These are phyloP conservation scores for Diaporthe capsici DNA, from an alignment of 2,329 filamentous ascomycete genomes.

Conservation along the genomic window DNA sequence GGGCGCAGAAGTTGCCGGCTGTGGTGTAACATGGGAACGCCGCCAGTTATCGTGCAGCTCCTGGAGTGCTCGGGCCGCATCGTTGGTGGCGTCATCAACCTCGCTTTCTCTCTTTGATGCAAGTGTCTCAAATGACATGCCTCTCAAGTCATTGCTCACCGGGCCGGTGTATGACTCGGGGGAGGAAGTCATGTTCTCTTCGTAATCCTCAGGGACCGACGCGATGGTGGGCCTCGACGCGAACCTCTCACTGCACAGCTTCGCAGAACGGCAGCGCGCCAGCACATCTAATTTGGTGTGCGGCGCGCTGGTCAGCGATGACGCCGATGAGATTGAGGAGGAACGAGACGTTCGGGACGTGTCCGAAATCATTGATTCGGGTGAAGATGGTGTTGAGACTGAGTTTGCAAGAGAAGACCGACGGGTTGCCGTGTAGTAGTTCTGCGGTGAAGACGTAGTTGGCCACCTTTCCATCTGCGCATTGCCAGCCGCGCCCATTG, in stretches of 20 bases:
- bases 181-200: slow-evolving; percentile 66
- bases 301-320: slow-evolving; percentile 73
- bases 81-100: slow-evolving; percentile 64
- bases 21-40: slow-evolving; percentile 46
- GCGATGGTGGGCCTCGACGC: slow-evolving; percentile 67
- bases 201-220: slow-evolving; percentile 70
- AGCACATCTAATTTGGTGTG: slow-evolving; percentile 70
- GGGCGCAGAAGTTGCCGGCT: slow-evolving; percentile 53
- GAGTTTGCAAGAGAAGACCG: slow-evolving; percentile 76
- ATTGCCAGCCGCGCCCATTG: slow-evolving; percentile 69
- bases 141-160: slow-evolving; percentile 65
- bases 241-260: slow-evolving; percentile 69
- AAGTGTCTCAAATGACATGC: slow-evolving; percentile 64
- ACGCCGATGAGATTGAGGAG: slow-evolving; percentile 75
- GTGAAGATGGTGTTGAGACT: slow-evolving; percentile 74
- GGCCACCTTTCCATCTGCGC: slow-evolving; percentile 67
- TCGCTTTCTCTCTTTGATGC: slow-evolving; percentile 62
- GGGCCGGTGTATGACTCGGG: slow-evolving; percentile 70
- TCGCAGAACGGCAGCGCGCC: slow-evolving; percentile 75
- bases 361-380: slow-evolving; percentile 78
- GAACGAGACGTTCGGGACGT: slow-evolving; percentile 73
- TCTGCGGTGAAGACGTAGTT: slow-evolving; percentile 66
- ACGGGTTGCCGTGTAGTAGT: slow-evolving; percentile 61
- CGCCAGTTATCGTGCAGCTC: slow-evolving; percentile 70
- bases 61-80: slow-evolving; percentile 71